Percentiles rank a stretch among this genome's conserved stretches.
Conservation (phyloP, 495 filamentous ascomycete species). For the Margaritispora aquatica region DNA sequence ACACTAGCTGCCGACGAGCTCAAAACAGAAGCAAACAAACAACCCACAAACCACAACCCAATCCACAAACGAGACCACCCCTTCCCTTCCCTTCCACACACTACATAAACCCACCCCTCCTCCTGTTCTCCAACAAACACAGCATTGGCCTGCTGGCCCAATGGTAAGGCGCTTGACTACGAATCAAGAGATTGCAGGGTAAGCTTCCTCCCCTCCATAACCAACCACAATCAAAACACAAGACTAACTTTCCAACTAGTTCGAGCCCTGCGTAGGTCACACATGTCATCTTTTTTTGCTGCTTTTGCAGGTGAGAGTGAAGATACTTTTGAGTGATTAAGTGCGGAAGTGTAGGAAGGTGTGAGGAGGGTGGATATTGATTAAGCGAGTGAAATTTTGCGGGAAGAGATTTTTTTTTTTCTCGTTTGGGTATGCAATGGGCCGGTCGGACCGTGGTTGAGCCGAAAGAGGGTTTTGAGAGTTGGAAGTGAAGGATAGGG, state of each 20-base stretch:
- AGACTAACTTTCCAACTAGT: slow-evolving; percentile 1
- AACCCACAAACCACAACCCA: too few relatives aligned
- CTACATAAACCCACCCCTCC: background rate
- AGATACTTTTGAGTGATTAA: too few relatives aligned
- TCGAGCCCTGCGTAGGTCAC: slow-evolving; percentile 28
- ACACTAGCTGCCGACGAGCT: too few relatives aligned
- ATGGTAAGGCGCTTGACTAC: slow-evolving; percentile 40
- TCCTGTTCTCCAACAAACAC: background rate
- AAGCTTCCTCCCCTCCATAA: background rate
- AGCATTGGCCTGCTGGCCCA: slow-evolving; percentile 27
- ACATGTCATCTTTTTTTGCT: background rate
- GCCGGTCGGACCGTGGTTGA: background rate
- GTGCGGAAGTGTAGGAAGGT: background rate
- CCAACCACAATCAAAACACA: background rate
- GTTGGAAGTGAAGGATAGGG: too few relatives aligned
- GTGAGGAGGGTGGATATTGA: background rate
- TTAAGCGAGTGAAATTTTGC: background rate
- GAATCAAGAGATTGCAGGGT: slow-evolving; percentile 30
- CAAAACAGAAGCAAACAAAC: too few relatives aligned
- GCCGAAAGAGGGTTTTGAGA: background rate
- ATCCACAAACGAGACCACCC: too few relatives aligned
- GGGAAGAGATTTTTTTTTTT: background rate
- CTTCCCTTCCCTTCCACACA: too few relatives aligned
- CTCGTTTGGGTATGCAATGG: background rate
- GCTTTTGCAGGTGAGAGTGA: background rate